phyloP scores from a whole-genome alignment of 768 basidiomycete species.

The Suillus hirtellus region DNA sequence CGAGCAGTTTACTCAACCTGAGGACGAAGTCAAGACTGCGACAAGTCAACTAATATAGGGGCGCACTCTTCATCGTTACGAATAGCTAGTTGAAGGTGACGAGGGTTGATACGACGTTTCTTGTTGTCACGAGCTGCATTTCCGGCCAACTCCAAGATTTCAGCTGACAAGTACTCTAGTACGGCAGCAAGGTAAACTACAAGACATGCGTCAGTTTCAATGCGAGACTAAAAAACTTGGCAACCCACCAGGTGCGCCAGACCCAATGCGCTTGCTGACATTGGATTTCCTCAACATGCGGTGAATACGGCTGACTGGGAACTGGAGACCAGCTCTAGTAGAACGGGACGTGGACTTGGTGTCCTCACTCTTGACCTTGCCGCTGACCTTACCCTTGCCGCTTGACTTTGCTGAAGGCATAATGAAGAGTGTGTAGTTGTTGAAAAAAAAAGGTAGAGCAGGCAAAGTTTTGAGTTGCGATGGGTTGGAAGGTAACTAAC shows the following conservation, averaged over 20 bases:
- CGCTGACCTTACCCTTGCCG: conserved; percentile 39
- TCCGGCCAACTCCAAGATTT: conserved; percentile 92
- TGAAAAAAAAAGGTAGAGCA: neutral
- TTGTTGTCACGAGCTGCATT: conserved; percentile 90
- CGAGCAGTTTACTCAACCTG: conserved; percentile 70
- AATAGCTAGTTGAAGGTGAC: conserved; percentile 93
- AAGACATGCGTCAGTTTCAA: neutral
- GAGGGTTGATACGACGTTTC: conserved; percentile 94
- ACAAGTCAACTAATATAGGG: neutral
- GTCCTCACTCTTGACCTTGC: conserved; percentile 53
- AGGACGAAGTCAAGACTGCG: neutral
- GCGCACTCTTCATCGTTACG: conserved; percentile 89
- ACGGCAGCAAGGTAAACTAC: conserved; percentile 92
- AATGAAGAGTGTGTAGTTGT: neutral
- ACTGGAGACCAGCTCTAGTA: conserved; percentile 76
- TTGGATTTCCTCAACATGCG: conserved; percentile 85
- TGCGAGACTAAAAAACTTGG: neutral
- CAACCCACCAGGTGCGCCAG: conserved; percentile 77
- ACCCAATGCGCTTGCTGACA: conserved; percentile 85
- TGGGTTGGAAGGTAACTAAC: neutral
- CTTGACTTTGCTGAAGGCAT: conserved; percentile 33
- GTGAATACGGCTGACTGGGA: conserved; percentile 93
- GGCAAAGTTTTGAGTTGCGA: neutral
- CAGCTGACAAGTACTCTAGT: conserved; percentile 89
- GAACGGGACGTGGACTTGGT: conserved; percentile 68